Evolutionary conservation across 1,139 yeast species (phyloP), one percentile per base, ranked within the genome.

Genomic region (Suhomyces coccinellae): DNA sequence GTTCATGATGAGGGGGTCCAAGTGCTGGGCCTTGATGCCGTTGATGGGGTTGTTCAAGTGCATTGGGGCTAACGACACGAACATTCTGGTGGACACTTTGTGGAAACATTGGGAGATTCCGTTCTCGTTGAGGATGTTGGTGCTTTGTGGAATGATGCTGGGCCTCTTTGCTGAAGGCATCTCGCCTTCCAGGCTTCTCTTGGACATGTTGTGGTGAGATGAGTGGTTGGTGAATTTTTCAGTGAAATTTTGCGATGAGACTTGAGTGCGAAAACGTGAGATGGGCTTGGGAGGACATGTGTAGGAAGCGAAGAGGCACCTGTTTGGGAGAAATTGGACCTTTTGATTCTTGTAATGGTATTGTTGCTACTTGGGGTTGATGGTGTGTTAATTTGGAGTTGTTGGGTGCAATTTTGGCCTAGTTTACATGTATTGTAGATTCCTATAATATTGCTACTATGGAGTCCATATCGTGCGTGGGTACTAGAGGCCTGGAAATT

Each of bases 1-100:
- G 39, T 86, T 82, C 96, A 93, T 88, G 32, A 93, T 71, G 66
- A 93, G 72, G 6, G 95, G 91, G 60, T 93, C 97, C 54, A 93
- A 71, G 67, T 93, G 98, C 68, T 91, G 97, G 33, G 83, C 75
- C 63, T 83, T 82, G 52, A 91, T 77, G 29, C 98, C 99, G 49
- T 80, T 80, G 28, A 83, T 63, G 6, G 97, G 96, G 42, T 77
- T 73, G 41, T 75, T 72, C 38, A 83, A 62, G 64, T 82, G 87
- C 49, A 82, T 71, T 43, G 99, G 98, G 10, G 98, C 97, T 45
- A 93, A 66, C 5, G 97, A 88, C 4, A 90, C 82, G 59, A 90
- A 89, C 63, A 93, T 65, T 15, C 81, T 71, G 2, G 89, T 75
- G 36, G 82, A 75, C 44, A 85, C 79, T 36, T 67, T 72, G 55